phyloP scores from a whole-genome alignment of 148 eudicot species.

The Oxyria digyna region DNA sequence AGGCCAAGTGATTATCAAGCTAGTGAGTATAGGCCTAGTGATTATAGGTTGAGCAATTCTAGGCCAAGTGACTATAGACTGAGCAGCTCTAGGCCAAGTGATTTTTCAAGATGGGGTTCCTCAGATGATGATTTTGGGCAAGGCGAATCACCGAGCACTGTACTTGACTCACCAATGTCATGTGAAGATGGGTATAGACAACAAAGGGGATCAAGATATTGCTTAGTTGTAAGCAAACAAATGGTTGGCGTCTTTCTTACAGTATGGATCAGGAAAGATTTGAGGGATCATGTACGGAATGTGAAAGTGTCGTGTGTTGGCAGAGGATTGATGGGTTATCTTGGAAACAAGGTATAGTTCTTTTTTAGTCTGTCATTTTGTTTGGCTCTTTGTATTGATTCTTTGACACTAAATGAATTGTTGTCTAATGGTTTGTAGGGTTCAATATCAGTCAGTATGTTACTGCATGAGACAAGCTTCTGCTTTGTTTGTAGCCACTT shows the following conservation, averaged over 20 bases:
- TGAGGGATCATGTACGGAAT: conserved; percentile 72
- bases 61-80: conserved; percentile 38
- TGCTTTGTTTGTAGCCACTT: conserved; percentile 95
- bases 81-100: conserved; percentile 72
- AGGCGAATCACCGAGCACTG: conserved; percentile 76
- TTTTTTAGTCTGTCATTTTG: background rate
- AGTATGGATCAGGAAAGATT: conserved; percentile 79
- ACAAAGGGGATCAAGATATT: conserved; percentile 48
- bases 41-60: too few species aligned
- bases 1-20: conserved; percentile 26
- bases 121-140: conserved; percentile 79
- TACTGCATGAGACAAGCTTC: conserved; percentile 88
- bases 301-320: conserved; percentile 93
- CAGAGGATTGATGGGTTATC: conserved; percentile 95
- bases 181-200: conserved; percentile 37
- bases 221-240: conserved; percentile 83
- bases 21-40: conserved; percentile 5
- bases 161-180: conserved; percentile 53
- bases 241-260: conserved; percentile 93
- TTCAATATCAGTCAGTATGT: conserved; percentile 90
- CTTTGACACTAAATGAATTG: background rate
- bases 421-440: conserved; percentile 37
- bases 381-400: background rate
- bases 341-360: conserved; percentile 86
- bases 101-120: conserved; percentile 74